These are phyloP conservation scores for Sedum album DNA, from an alignment of 164 flowering plant genomes.

Conservation along the genomic window DNA sequence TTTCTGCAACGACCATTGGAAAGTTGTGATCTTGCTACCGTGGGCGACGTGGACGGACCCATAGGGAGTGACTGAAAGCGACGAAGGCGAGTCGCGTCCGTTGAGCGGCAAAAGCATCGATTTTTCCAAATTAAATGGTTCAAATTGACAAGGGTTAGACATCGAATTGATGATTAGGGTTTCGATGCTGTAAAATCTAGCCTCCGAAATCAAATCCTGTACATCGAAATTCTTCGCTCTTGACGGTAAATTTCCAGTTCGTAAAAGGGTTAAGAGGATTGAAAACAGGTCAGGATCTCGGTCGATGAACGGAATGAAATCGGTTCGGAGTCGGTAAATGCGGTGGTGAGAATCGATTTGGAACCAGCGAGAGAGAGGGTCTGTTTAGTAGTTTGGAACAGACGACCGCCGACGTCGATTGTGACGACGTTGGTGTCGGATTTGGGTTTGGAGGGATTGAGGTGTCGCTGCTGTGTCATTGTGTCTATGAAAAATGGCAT, in stretches of 20 bases:
- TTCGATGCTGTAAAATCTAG: slow-evolving; percentile 63
- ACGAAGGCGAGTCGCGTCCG: slow-evolving; percentile 76
- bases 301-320: slow-evolving; percentile 52
- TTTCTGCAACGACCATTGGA: slow-evolving; percentile 69
- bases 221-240: slow-evolving; percentile 56
- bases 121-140: slow-evolving; percentile 66
- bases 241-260: slow-evolving; percentile 80
- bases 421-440: slow-evolving; percentile 45
- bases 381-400: no score
- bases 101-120: slow-evolving; percentile 45
- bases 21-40: slow-evolving; percentile 84
- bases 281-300: slow-evolving; percentile 92
- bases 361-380: no score
- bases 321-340: slow-evolving; percentile 8
- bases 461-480: not conserved
- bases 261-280: slow-evolving; percentile 59
- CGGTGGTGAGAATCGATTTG: no score
- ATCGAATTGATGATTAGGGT: slow-evolving; percentile 36
- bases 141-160: slow-evolving; percentile 70
- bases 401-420: slow-evolving; percentile 84
- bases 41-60: slow-evolving; percentile 84
- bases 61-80: slow-evolving; percentile 47
- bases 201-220: slow-evolving; percentile 62
- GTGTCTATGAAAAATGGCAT: slow-evolving; percentile 4
- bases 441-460: slow-evolving; percentile 18